Percentiles rank a stretch among this genome's conserved stretches.
Conservation (phyloP, 306 rosid genomes). For the Castanea crenata region DNA sequence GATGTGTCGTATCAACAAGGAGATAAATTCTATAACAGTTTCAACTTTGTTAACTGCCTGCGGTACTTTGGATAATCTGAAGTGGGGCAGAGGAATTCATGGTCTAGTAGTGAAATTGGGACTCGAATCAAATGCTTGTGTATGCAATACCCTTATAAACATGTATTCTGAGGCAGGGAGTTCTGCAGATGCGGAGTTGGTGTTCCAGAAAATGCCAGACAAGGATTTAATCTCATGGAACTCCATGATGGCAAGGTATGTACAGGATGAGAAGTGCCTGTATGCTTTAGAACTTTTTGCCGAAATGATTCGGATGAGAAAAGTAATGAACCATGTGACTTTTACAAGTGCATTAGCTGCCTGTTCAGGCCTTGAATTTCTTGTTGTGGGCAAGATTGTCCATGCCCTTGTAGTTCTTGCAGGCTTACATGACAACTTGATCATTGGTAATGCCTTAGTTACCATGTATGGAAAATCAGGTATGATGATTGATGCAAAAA, state of each 20-base stretch:
- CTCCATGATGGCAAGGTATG: conserved; percentile 78
- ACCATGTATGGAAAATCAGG: conserved; percentile 81
- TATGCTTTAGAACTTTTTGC: conserved; percentile 51
- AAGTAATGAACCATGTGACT: conserved; percentile 51
- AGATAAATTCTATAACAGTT: conserved; percentile 55
- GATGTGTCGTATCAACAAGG: conserved; percentile 52
- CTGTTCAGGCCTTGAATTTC: conserved; percentile 51
- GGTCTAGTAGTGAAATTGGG: conserved; percentile 66
- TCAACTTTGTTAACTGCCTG: conserved; percentile 61
- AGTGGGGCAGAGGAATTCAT: conserved; percentile 83
- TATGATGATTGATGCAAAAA: conserved; percentile 48
- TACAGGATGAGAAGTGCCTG: conserved; percentile 48
- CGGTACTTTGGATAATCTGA: conserved; percentile 53
- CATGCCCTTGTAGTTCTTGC: conserved; percentile 56
- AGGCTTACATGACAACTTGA: conserved; percentile 54
- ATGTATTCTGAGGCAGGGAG: conserved; percentile 81
- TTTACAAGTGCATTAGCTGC: conserved; percentile 75
- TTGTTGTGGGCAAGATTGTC: conserved; percentile 53
- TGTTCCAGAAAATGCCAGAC: conserved; percentile 66
- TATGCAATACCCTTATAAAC: conserved; percentile 71
- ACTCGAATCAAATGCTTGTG: conserved; percentile 56
- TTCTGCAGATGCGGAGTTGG: conserved; percentile 53
- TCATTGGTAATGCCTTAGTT: conserved; percentile 67
- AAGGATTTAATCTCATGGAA: conserved; percentile 91
- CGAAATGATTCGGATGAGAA: conserved; percentile 52